These are phyloP conservation scores for Quercus mongolica DNA, from an alignment of 306 rosid genomes.

Conservation along the genomic window DNA sequence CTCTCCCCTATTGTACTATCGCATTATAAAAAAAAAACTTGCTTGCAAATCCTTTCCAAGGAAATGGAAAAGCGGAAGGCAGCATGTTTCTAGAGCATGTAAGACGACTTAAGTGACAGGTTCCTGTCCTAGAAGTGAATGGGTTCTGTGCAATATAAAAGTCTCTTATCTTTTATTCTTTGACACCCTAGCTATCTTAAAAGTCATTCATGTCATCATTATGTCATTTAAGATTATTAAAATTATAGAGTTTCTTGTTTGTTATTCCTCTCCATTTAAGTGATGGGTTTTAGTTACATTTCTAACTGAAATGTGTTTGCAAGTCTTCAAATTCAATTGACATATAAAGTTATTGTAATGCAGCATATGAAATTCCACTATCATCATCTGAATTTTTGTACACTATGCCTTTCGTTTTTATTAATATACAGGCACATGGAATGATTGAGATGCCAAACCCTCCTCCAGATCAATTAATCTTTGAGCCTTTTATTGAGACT, in stretches of 20 bases:
- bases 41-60: not conserved
- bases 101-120: not conserved
- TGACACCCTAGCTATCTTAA: not conserved
- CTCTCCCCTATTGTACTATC: too few species aligned
- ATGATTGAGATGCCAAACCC: constrained; percentile 92
- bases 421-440: constrained; percentile 60
- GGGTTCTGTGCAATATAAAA: not conserved
- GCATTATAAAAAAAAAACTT: not conserved
- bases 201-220: not conserved
- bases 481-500: constrained; percentile 92
- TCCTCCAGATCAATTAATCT: constrained; percentile 75
- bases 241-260: not conserved
- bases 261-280: not conserved
- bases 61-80: not conserved
- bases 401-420: constrained; percentile 6
- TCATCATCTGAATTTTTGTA: constrained; percentile 14
- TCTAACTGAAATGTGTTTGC: not conserved
- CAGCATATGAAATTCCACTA: not conserved
- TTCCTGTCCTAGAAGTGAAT: not conserved
- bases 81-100: not conserved
- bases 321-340: not conserved
- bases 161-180: not conserved
- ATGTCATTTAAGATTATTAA: constrained; percentile 1
- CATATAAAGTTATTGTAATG: not conserved
- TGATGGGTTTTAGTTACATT: not conserved